These are phyloP conservation scores for Mycena latifolia DNA, from an alignment of 768 basidiomycete genomes.

Conservation along the genomic window DNA sequence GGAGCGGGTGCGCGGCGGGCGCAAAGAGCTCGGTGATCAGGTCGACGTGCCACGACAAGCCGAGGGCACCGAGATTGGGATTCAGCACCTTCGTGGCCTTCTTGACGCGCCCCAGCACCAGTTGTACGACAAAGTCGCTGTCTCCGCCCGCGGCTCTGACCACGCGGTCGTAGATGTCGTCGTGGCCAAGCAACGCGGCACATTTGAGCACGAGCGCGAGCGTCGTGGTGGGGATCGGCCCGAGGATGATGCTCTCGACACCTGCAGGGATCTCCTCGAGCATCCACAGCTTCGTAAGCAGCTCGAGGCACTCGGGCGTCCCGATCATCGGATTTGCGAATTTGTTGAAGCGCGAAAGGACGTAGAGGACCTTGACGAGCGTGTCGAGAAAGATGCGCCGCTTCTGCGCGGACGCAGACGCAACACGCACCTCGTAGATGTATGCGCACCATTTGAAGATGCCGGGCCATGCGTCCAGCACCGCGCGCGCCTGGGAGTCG, in stretches of 20 bases:
- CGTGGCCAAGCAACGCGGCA: constrained; percentile 27
- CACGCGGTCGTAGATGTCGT: constrained; percentile 37
- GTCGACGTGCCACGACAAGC: constrained; percentile 41
- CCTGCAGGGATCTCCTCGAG: constrained; percentile 39
- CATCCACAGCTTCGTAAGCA: constrained; percentile 49
- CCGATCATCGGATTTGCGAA: constrained; percentile 43
- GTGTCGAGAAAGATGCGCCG: constrained; percentile 43
- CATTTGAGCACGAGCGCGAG: constrained; percentile 43
- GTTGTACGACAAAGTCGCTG: constrained; percentile 42
- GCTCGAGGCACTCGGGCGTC: constrained; percentile 47
- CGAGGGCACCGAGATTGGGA: constrained; percentile 20
- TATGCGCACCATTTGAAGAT: constrained; percentile 52
- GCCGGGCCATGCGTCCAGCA: constrained; percentile 47
- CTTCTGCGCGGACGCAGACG: constrained; percentile 33
- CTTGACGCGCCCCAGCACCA: constrained; percentile 45
- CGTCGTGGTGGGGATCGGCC: constrained; percentile 44
- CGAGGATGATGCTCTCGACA: constrained; percentile 36
- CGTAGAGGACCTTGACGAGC: constrained; percentile 44
- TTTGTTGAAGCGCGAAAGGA: constrained; percentile 41
- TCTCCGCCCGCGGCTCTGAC: constrained; percentile 44
- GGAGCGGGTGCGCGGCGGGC: constrained; percentile 43
- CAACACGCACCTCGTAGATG: constrained; percentile 43
- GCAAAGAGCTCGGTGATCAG: constrained; percentile 48
- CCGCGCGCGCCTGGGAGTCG: constrained; percentile 32
- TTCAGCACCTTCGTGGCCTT: constrained; percentile 26